Evolutionary conservation across 495 filamentous ascomycete species (phyloP).

Genomic region (Aspergillus kassunensis): DNA sequence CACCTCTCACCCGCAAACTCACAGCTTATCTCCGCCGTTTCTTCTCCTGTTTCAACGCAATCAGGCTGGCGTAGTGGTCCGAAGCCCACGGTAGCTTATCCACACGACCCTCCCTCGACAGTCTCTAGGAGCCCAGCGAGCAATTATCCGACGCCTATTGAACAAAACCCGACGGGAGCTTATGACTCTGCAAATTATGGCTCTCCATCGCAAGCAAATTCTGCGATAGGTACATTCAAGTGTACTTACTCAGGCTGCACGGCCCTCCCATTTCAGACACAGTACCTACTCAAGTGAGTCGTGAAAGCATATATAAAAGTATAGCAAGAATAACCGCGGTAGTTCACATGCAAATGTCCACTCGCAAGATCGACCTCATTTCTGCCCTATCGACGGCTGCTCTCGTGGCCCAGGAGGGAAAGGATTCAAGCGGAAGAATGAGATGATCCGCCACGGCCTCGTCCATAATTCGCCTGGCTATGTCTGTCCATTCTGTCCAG

Average conservation of each 20-base stretch:
- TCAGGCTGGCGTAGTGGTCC: conserved; percentile 25
- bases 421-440: conserved; percentile 98
- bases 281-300: conserved; percentile 73
- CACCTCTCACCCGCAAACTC: conserved; percentile 38
- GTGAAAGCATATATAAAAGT: conserved; percentile 1
- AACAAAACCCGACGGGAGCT: conserved; percentile 24
- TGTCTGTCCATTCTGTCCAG: conserved; percentile 93
- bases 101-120: conserved; percentile 25
- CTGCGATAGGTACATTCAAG: conserved; percentile 42
- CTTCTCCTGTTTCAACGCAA: conserved; percentile 36
- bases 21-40: conserved; percentile 35
- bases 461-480: conserved; percentile 96
- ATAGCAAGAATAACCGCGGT: conserved; percentile 24
- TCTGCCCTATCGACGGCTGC: conserved; percentile 79
- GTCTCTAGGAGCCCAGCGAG: conserved; percentile 34
- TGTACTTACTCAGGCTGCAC: conserved; percentile 73
- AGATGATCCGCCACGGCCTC: conserved; percentile 96
- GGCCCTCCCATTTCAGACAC: conserved; percentile 87
- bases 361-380: conserved; percentile 84
- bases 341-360: conserved; percentile 99
- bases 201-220: conserved; percentile 11
- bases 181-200: conserved; percentile 25
- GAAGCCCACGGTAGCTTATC: conserved; percentile 23
- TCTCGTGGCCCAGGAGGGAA: conserved; percentile 77
- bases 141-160: conserved; percentile 42